Base-by-base conservation (phyloP, 768 basidiomycete genomes). In the Cubamyces lactineus region DNA sequence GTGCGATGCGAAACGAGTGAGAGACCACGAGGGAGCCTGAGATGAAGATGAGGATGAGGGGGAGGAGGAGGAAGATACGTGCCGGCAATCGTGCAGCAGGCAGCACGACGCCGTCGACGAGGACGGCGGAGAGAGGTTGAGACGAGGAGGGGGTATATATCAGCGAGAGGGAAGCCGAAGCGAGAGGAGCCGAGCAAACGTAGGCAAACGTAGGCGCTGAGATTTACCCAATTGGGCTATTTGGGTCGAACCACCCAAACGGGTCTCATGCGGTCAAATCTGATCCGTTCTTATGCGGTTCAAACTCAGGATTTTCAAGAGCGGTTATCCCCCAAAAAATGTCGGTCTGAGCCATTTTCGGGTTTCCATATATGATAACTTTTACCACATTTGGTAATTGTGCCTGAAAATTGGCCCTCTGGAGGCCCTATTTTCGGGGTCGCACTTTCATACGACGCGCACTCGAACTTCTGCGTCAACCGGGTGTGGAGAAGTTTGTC, bases 371-470 rank as follows among this genome's bases (percentile, higher is more conserved):
- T 28, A 28, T 28, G 28, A 7, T 28, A 28, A 28, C 3, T 3
- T 3, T 28, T 28, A 28, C 28, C 7, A 28, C 7, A 28, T 28
- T 3, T 28, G 28, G 28, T 28, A 28, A 28, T 28, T 28, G 28
- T 28, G 28, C 28, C 28, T 28, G 28, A 28, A 28, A 28, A 28
- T 28, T 28, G 28, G 28, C 28, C 28, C 28, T 28, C 28, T 28
- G 28, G 28, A 28, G 28, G 28, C 28, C 28, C n/a, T n/a, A n/a
- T n/a, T n/a, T n/a, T n/a, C n/a, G n/a, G n/a, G n/a, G 90, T 98
- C 26, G 96, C 90, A 1, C 83, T 98, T 5, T 94, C 93, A 2
- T 96, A 96, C 62, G 94, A 92, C 56, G 92, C 94, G 34, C 94
- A 96, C 69, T 94, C 92, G 15, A 96, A 96, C 69, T 82, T 96